Percentiles rank a stretch among this genome's conserved stretches.
phyloP scores from a whole-genome alignment of 352 stramenopile genomes.

The Globisporangium mamillatum region DNA sequence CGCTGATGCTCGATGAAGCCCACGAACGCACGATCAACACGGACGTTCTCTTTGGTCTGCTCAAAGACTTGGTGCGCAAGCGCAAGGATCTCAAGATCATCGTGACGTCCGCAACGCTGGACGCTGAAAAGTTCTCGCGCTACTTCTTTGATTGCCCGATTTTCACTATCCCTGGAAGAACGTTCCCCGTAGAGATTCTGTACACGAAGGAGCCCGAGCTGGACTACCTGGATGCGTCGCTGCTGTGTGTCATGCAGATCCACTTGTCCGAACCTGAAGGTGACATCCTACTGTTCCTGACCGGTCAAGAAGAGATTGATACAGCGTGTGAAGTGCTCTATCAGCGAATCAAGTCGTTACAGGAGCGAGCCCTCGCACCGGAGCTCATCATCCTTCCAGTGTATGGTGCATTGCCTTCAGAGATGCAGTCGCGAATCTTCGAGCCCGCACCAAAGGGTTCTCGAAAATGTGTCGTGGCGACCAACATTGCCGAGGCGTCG shows the following conservation, averaged over 20 bases:
- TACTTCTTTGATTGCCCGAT: constrained; percentile 99
- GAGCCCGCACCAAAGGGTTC: constrained; percentile 94
- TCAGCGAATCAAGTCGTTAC: constrained; percentile 96
- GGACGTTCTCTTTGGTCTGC: constrained; percentile 97
- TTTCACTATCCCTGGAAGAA: constrained; percentile 98
- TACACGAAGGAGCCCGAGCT: constrained; percentile 98
- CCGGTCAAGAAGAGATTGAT: constrained; percentile 99
- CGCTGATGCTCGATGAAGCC: constrained; percentile 98
- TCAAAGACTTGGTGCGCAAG: constrained; percentile 87
- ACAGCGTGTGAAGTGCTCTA: constrained; percentile 97
- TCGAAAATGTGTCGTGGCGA: constrained; percentile 98
- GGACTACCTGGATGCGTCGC: constrained; percentile 97
- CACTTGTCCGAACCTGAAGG: constrained; percentile 97
- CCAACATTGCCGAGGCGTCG: constrained; percentile 99
- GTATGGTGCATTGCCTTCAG: constrained; percentile 96
- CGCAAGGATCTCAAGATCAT: constrained; percentile 90
- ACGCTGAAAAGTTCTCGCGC: constrained; percentile 97
- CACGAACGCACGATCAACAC: constrained; percentile 99
- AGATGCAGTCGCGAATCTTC: constrained; percentile 99
- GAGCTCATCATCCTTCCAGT: constrained; percentile 98
- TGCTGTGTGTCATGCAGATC: constrained; percentile 99
- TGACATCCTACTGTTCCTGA: constrained; percentile 99
- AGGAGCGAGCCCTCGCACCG: constrained; percentile 90
- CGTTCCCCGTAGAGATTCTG: constrained; percentile 97
- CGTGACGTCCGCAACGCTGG: constrained; percentile 93